Evolutionary conservation across 352 stramenopile genomes (phyloP), one percentile per base, ranked within the genome.

Genomic region (Globisporangium camurandrum): DNA sequence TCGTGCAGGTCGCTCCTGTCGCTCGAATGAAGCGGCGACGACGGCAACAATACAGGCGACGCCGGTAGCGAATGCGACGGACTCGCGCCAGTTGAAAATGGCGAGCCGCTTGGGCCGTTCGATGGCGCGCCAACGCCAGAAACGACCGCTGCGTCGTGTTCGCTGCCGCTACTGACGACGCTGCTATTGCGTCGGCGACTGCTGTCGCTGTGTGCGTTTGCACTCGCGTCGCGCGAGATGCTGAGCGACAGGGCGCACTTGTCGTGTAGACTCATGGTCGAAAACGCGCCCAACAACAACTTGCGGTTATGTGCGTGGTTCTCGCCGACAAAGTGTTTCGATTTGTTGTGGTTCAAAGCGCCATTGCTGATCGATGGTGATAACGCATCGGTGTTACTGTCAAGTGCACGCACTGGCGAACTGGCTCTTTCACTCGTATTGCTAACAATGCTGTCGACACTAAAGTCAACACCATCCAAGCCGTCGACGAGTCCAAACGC

Each of bases 261-360:
- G 60, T 93, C 83, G 36, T 91, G 83, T 39, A 93, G 65, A 66
- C 83, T 93, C 83, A 93, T 92, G 0, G 78, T 90, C 9, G 83
- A 93, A 56, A 93, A 93, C 3, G 83, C 83, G 2, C 80, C 80
- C 30, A 93, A 66, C 3, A 93, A 43, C 17, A 93, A 59, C 49
- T 93, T 91, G 10, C 83, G 73, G 51, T 93, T 93, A 59, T 91
- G 73, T 33, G 89, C 68, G 42, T 91, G 70, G 49, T 86, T 91
- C 26, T 86, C 72, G 56, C 71, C 77, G 5, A 69, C 61, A n/a
- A n/a, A n/a, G n/a, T n/a, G n/a, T n/a, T n/a, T n/a, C 33, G 3
- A 38, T 11, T 38, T 16, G 36, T 41, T n/a, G n/a, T n/a, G n/a
- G n/a, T n/a, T n/a, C n/a, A n/a, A n/a, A n/a, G n/a, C n/a, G n/a